These are phyloP conservation scores for Pezicula rhizophila DNA, from an alignment of 2,329 filamentous ascomycete genomes.

Conservation along the genomic window DNA sequence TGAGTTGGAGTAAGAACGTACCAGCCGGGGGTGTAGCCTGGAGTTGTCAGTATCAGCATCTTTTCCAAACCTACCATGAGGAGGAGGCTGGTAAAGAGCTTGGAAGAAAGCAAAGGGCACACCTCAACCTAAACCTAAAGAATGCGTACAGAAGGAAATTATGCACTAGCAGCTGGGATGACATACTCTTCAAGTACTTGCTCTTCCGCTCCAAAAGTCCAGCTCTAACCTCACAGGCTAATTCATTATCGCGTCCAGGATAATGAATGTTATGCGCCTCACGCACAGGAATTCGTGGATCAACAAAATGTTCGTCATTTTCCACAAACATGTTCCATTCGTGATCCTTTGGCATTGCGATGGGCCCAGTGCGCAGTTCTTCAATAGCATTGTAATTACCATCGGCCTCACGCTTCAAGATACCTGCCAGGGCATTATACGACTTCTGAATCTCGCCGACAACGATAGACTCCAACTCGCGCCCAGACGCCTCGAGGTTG, in stretches of 20 bases:
- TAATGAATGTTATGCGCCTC: conserved; percentile 80
- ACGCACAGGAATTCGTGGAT: conserved; percentile 74
- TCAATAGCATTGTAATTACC: conserved; percentile 73
- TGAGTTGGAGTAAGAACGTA: conserved; percentile 91
- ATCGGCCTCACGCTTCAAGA: conserved; percentile 86
- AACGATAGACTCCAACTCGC: conserved; percentile 92
- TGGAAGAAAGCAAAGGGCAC: too few species aligned
- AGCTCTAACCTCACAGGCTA: conserved; percentile 74
- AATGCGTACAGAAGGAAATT: too few species aligned
- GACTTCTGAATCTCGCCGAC: conserved; percentile 97
- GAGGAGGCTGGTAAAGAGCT: too few species aligned
- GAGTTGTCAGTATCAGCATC: too few species aligned
- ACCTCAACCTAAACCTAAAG: too few species aligned
- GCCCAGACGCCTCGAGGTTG: conserved; percentile 88
- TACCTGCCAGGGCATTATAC: conserved; percentile 87
- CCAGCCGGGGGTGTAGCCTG: conserved; percentile 55
- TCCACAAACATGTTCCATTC: conserved; percentile 82
- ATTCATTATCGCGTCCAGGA: conserved; percentile 80
- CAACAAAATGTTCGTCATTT: conserved; percentile 77
- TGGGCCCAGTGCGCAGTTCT: conserved; percentile 74
- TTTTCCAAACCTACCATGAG: too few species aligned
- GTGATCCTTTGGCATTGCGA: conserved; percentile 88
- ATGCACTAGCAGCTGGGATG: conserved; percentile 58
- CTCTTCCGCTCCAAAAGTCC: conserved; percentile 95
- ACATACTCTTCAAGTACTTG: conserved; percentile 84